Percentiles rank a stretch among this genome's conserved stretches.
Conservation (phyloP, 352 stramenopile species). For the Globisporangium nunn region DNA sequence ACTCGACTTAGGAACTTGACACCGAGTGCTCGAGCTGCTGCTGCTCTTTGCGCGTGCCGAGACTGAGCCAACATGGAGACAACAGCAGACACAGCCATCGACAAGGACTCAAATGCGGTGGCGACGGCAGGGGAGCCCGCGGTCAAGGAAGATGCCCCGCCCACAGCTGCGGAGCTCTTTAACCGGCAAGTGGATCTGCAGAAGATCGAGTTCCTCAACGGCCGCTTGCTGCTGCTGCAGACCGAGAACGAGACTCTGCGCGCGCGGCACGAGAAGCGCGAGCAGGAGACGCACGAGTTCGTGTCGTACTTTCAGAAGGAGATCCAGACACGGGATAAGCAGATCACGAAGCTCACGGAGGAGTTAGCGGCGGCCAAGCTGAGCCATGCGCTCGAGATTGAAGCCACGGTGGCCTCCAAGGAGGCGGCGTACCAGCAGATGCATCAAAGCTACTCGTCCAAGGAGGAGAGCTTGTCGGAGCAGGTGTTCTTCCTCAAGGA, state of each 20-base stretch:
- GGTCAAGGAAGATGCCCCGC: background rate
- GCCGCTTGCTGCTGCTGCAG: constrained; percentile 53
- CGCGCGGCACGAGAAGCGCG: constrained; percentile 73
- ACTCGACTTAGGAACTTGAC: too few species aligned
- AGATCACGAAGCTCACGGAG: constrained; percentile 74
- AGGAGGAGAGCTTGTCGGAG: constrained; percentile 48
- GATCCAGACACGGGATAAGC: constrained; percentile 79
- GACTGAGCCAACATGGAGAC: constrained; percentile 3
- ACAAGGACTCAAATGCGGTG: background rate
- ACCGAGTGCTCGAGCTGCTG: too few species aligned
- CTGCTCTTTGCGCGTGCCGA: background rate
- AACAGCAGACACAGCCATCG: background rate
- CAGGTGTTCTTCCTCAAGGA: constrained; percentile 57
- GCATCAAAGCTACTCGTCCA: constrained; percentile 29
- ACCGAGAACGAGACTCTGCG: constrained; percentile 77
- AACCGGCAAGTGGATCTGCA: constrained; percentile 60
- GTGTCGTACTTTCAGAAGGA: constrained; percentile 93
- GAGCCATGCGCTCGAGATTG: constrained; percentile 52
- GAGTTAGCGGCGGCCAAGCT: constrained; percentile 63
- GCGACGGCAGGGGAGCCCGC: background rate
- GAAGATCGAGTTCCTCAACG: constrained; percentile 54
- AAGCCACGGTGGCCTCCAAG: constrained; percentile 37
- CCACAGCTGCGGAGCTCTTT: constrained; percentile 46
- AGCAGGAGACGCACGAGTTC: constrained; percentile 93
- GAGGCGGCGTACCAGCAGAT: constrained; percentile 38